These are phyloP conservation scores for Acacia melanoxylon DNA, from an alignment of 306 rosid genomes.

Conservation along the genomic window DNA sequence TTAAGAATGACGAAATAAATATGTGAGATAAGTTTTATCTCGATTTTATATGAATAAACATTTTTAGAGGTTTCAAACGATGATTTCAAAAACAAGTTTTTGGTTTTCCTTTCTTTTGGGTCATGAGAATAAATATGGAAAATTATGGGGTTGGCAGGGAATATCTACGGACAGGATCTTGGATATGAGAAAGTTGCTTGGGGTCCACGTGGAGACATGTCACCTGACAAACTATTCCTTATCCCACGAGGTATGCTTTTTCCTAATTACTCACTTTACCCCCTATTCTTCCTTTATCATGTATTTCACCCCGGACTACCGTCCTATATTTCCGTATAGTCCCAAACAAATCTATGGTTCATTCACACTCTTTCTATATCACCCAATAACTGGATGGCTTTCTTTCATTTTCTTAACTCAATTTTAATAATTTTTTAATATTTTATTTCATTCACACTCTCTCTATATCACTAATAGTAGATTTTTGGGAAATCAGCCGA, in stretches of 20 bases:
- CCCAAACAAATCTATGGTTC: not conserved
- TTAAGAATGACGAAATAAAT: too few relatives aligned
- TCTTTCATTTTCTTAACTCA: not conserved
- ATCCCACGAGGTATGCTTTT: constrained; percentile 69
- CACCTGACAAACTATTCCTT: constrained; percentile 81
- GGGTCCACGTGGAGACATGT: constrained; percentile 80
- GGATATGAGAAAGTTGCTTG: constrained; percentile 81
- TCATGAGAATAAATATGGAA: not conserved
- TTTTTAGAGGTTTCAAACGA: too few relatives aligned
- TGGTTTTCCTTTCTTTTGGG: not conserved
- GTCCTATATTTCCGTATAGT: not conserved
- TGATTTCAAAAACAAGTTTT: too few relatives aligned
- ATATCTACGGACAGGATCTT: constrained; percentile 89
- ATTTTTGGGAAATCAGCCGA: too few relatives aligned
- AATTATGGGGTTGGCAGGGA: constrained; percentile 46
- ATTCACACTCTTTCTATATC: not conserved
- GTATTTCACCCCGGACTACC: too few relatives aligned
- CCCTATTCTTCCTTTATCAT: too few relatives aligned
- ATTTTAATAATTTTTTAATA: too few relatives aligned
- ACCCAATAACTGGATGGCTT: not conserved
- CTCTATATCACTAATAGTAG: too few relatives aligned
- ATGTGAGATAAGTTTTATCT: too few relatives aligned
- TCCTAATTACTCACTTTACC: not conserved
- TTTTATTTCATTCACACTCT: too few relatives aligned
- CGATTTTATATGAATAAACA: too few relatives aligned